Conservation (phyloP, 169 alveolate genomes). For the Plasmodium yoelii region DNA sequence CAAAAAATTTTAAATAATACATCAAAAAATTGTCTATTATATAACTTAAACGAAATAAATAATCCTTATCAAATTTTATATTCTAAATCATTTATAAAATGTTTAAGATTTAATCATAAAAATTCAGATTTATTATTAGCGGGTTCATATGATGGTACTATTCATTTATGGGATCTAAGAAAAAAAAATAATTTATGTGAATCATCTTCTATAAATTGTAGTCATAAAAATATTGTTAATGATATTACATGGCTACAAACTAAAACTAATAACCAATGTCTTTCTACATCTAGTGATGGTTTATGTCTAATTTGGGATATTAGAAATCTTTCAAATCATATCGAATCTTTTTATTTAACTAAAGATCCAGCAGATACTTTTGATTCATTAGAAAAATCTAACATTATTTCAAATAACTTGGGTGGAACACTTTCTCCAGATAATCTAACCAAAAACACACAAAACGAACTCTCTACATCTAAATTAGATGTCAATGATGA, state of each 20-base stretch:
- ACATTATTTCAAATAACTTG: background rate
- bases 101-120: constrained; percentile 67
- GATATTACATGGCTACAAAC: constrained; percentile 73
- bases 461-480: background rate
- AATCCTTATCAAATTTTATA: constrained; percentile 63
- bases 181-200: constrained; percentile 68
- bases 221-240: constrained; percentile 58
- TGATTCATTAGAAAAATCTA: constrained; percentile 26
- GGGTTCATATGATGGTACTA: constrained; percentile 71
- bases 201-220: constrained; percentile 40
- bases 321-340: constrained; percentile 36
- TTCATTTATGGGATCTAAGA: constrained; percentile 64
- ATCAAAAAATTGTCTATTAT: constrained; percentile 60
- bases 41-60: constrained; percentile 48
- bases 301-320: constrained; percentile 65
- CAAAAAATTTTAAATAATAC: constrained; percentile 39
- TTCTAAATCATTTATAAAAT: constrained; percentile 60
- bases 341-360: constrained; percentile 49
- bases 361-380: constrained; percentile 38
- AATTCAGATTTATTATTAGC: constrained; percentile 65
- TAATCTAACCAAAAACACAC: too few relatives aligned
- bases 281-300: constrained; percentile 67
- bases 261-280: constrained; percentile 60
- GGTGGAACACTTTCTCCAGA: background rate
- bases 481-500: background rate